phyloP scores from a whole-genome alignment of 176 grass and related monocot genomes.

The Paspalum notatum region DNA sequence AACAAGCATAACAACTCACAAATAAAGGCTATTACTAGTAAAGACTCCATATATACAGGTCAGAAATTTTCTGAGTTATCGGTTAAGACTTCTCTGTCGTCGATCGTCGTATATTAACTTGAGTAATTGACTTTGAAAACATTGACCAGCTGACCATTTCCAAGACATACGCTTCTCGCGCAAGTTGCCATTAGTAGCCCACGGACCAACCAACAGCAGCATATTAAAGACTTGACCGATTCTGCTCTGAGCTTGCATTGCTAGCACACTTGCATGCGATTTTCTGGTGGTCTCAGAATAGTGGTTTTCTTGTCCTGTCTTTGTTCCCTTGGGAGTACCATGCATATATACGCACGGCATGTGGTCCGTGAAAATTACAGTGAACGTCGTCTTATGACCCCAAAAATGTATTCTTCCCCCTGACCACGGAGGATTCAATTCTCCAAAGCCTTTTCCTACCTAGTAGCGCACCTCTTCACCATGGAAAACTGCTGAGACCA shows the following conservation, averaged over 20 bases:
- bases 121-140: not conserved
- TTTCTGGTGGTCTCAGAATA: no score
- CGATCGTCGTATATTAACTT: not conserved
- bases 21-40: no score
- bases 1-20: no score
- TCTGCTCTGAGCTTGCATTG: not conserved
- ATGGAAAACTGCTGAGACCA: not conserved
- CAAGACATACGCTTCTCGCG: not conserved
- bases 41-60: not conserved
- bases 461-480: not conserved
- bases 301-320: not conserved
- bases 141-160: constrained; percentile 1
- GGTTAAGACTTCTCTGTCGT: not conserved
- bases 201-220: not conserved
- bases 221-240: not conserved
- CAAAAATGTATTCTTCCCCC: not conserved
- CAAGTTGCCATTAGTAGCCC: not conserved
- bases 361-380: not conserved
- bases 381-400: not conserved
- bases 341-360: not conserved
- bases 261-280: no score
- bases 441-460: no score
- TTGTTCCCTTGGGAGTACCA: not conserved
- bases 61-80: not conserved
- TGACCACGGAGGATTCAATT: not conserved